Evolutionary conservation across 371 early-diverging fungal species (phyloP), one percentile per base, ranked within the genome.

Genomic region (Haplosporangium sp.): DNA sequence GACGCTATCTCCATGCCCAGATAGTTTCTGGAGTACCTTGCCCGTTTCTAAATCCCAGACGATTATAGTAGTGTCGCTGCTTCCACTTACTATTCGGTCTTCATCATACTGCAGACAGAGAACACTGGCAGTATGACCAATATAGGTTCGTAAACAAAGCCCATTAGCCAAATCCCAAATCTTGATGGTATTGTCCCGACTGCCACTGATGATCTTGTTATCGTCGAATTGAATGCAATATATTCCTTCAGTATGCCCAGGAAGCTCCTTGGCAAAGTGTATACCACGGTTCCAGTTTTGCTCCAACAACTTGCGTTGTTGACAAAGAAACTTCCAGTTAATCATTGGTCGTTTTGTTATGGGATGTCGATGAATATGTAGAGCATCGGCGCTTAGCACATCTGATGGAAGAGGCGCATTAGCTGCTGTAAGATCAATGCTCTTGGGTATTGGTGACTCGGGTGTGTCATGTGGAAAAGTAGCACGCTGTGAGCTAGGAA

Each of bases 241-340:
- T 42, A 99, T 95, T 35, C 96, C 92, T 66, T 98, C 99, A 0
- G 86, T 70, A 75, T 99, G 99, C 38, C 97, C 93, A 52, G 92
- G 89, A 42, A 94, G 87, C 11, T 86, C 84, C 37, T 86, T 84
- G 15, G 88, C 83, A 9, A 85, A 86, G 63, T 86, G 91, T 56
- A 83, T 74, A 3, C 94, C 95, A 13, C 78, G 70, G 13, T 78
- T 83, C 95, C 97, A 96, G 67, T 94, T 92, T 15, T 67, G 77
- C 53, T 90, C 87, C 40, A 94, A 83, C 44, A 79, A 38, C 20
- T 64, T 72, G 59, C 92, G 85, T 57, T 92, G 89, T 34, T 84
- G 86, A 68, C 91, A 95, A 1, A 95, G 73, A 20, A 82, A 71
- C 63, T 85, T 88, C 93, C 94, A 95, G 69, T 94, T 91, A 69